Evolutionary conservation across 129 eudicot genomes (phyloP).

Genomic region (Arctium lappa): DNA sequence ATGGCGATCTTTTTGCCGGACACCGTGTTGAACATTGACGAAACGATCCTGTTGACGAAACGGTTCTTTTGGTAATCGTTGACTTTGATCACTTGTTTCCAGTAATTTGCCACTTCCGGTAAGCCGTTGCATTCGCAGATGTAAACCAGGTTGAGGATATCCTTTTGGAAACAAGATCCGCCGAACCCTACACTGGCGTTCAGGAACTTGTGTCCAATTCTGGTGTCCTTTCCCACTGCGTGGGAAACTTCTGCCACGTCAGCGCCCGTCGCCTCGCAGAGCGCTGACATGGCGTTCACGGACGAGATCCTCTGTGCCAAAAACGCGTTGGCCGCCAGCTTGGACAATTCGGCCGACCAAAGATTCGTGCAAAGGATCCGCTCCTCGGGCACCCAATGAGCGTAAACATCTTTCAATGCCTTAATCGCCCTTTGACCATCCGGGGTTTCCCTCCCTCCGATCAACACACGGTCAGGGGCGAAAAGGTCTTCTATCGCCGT

Average conservation of each 20-base stretch:
- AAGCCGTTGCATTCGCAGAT: conserved; percentile 82
- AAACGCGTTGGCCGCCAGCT: conserved; percentile 79
- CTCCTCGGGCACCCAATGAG: conserved; percentile 79
- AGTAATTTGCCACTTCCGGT: conserved; percentile 66
- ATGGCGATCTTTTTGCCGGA: conserved; percentile 69
- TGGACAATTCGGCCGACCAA: conserved; percentile 88
- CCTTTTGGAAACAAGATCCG: conserved; percentile 82
- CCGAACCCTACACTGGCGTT: conserved; percentile 84
- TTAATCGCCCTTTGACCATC: conserved; percentile 65
- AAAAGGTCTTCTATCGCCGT: conserved; percentile 76
- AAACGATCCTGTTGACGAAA: conserved; percentile 66
- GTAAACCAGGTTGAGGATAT: conserved; percentile 70
- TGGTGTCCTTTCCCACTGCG: conserved; percentile 70
- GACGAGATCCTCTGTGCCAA: conserved; percentile 80
- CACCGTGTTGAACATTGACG: conserved; percentile 80
- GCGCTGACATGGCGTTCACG: conserved; percentile 74
- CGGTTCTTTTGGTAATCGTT: conserved; percentile 79
- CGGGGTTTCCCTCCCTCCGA: conserved; percentile 74
- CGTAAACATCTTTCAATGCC: conserved; percentile 63
- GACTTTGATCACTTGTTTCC: conserved; percentile 79
- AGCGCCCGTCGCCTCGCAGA: conserved; percentile 80
- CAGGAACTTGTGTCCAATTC: conserved; percentile 70
- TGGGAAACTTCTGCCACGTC: conserved; percentile 71
- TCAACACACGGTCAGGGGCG: conserved; percentile 78
- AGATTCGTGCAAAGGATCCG: conserved; percentile 70